A percentile compares a stretch with the other conserved stretches of the same genome.
phyloP scores from a whole-genome alignment of 768 basidiomycete genomes.

The Phaeolepiota aurea region DNA sequence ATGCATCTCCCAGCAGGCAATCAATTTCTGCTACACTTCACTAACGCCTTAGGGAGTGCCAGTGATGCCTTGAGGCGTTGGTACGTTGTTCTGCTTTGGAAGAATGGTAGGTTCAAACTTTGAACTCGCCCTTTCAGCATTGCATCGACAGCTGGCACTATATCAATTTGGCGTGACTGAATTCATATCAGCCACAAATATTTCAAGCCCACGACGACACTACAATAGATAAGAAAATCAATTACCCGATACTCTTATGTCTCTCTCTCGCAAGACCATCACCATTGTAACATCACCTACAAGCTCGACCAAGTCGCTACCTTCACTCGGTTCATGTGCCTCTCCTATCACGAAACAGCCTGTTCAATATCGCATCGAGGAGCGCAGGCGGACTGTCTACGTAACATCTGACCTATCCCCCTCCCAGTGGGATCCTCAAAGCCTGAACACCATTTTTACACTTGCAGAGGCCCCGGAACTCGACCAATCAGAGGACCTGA shows the following conservation, averaged over 20 bases:
- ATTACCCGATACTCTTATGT: no score
- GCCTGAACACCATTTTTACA: conserved; percentile 29
- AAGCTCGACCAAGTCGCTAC: conserved; percentile 14
- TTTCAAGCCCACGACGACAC: no score
- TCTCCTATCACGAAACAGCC: conserved; percentile 24
- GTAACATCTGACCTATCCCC: conserved; percentile 35
- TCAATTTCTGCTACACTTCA: no score
- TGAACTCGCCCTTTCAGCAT: not conserved
- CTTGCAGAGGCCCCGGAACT: conserved; percentile 24
- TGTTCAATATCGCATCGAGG: conserved; percentile 38
- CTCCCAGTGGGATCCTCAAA: conserved; percentile 31
- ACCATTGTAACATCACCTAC: conserved; percentile 28
- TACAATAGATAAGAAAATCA: no score
- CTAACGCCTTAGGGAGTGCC: no score
- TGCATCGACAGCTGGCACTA: not conserved
- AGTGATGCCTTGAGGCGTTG: no score
- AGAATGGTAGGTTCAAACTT: no score
- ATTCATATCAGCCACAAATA: no score
- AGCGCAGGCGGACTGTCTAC: conserved; percentile 37
- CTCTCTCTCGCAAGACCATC: conserved; percentile 27
- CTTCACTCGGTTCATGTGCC: conserved; percentile 10
- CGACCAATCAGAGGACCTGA: conserved; percentile 10
- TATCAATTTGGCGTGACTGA: no score
- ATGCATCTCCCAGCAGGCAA: no score
- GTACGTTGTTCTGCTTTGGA: no score